Percentiles rank a stretch among this genome's conserved stretches.
These are phyloP conservation scores for Nicotiana otophora DNA, from an alignment of 257 asterid species.

Conservation along the genomic window DNA sequence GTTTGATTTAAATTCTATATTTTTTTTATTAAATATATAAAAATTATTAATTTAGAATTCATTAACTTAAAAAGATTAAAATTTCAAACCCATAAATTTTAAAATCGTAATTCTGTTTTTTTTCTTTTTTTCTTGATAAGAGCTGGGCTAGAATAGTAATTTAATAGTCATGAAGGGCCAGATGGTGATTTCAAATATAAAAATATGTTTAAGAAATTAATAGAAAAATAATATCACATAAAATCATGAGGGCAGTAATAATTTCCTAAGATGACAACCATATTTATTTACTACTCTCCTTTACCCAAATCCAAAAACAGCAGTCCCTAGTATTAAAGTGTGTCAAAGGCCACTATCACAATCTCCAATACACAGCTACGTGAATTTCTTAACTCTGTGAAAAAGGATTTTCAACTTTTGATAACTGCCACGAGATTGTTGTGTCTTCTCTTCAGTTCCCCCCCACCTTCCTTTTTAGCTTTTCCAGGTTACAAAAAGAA, in stretches of 20 bases:
- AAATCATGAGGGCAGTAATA: too few species aligned
- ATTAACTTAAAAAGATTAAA: too few species aligned
- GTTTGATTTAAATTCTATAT: too few species aligned
- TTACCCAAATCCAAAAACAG: not conserved
- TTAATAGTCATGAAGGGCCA: not conserved
- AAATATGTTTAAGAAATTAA: too few species aligned
- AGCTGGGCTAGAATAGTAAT: not conserved
- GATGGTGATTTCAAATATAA: too few species aligned
- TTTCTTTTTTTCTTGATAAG: not conserved
- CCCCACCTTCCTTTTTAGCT: constrained; percentile 28
- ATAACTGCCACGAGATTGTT: constrained; percentile 79
- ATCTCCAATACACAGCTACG: constrained; percentile 12
- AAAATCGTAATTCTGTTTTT: not conserved
- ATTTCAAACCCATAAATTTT: too few species aligned
- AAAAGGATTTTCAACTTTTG: constrained; percentile 30
- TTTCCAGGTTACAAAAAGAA: constrained; percentile 29
- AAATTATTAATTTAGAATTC: too few species aligned
- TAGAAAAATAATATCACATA: too few species aligned
- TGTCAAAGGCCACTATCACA: not conserved
- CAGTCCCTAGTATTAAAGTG: not conserved
- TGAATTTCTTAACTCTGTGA: constrained; percentile 34
- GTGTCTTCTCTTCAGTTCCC: constrained; percentile 39
- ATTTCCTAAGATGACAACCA: too few species aligned
- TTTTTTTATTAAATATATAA: too few species aligned
- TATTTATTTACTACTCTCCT: not conserved